Percentiles rank a stretch among this genome's conserved stretches.
phyloP scores from a whole-genome alignment of 345 rosid species.

The Zanthoxylum bungeanum region DNA sequence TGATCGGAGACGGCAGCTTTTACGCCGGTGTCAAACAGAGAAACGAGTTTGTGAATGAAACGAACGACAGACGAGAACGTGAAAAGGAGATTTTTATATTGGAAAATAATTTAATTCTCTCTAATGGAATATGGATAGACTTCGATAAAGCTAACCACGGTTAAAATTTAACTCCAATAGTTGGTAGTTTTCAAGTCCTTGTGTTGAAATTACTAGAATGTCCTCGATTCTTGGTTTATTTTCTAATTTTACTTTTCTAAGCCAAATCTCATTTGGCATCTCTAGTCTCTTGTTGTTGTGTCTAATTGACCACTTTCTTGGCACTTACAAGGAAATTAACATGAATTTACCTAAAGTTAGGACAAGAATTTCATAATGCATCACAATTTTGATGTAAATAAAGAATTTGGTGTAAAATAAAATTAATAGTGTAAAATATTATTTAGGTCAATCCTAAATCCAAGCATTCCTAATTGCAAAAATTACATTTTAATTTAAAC shows the following conservation, averaged over 20 bases:
- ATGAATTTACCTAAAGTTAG: not conserved
- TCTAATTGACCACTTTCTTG: not conserved
- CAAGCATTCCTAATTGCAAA: too few relatives aligned
- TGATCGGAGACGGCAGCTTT: constrained; percentile 7
- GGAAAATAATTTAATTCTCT: not conserved
- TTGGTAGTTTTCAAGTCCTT: constrained; percentile 15
- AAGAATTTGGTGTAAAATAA: too few relatives aligned
- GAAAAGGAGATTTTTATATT: constrained; percentile 2
- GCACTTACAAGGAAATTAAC: not conserved
- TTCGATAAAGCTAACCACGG: constrained; percentile 15
- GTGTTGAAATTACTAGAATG: not conserved
- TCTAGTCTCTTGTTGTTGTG: not conserved
- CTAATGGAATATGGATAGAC: constrained; percentile 12
- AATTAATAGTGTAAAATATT: too few relatives aligned
- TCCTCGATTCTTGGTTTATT: not conserved
- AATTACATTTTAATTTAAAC: too few relatives aligned
- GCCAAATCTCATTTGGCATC: too few relatives aligned
- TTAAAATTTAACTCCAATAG: constrained; percentile 28
- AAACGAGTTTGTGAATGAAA: not conserved
- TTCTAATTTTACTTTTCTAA: too few relatives aligned
- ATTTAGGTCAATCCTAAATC: too few relatives aligned
- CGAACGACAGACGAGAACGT: not conserved
- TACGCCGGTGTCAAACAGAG: not conserved
- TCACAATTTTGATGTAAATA: not conserved
- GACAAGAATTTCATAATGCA: not conserved